Evolutionary conservation across 1,139 yeast species (phyloP), one percentile per base, ranked within the genome.

Genomic region (Blastobotrys illinoisensis): DNA sequence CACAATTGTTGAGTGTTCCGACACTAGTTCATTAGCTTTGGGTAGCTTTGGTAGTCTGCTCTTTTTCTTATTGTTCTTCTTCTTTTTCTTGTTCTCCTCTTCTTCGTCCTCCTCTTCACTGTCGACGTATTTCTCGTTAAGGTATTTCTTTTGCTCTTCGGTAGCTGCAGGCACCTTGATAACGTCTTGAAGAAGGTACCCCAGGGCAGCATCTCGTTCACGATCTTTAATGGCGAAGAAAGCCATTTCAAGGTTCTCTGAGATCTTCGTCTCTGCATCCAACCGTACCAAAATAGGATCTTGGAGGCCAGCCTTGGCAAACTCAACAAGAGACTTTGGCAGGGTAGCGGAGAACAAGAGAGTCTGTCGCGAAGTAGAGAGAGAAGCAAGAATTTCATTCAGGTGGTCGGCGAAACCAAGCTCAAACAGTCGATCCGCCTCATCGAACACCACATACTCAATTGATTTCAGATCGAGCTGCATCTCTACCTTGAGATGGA

Each of bases 401-500:
- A 95, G 78, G 68, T 95, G 99, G 65, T 90, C 97, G 40, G 95
- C 86, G 70, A 95, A 95, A 54, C 99, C 98, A 87, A 91, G 86
- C 73, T 95, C 99, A 67, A 95, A 95, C 64, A 95, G 79, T 66
- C 98, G 79, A 77, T 95, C 99, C 43, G 99, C 99, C 76, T 95
- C 99, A 74, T 95, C 99, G 69, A 93, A 95, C 0, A 91, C 96
- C 53, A 91, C 86, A 65, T 88, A 91, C 68, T 93, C 96, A 20
- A 93, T 82, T 2, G 90, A 79, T 61, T 80, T 81, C 69, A 95
- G 78, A 66, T 89, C 95, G 56, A 93, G 77, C 59, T 82, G 82
- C 99, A 95, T 95, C 73, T 95, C 99, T 44, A 91, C 93, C 69
- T 91, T 89, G 67, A 95, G 79, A 79, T 95, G 99, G 71, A 93